Evolutionary conservation across 148 eudicot genomes (phyloP).

Genomic region (Tetragonia tetragonoides): DNA sequence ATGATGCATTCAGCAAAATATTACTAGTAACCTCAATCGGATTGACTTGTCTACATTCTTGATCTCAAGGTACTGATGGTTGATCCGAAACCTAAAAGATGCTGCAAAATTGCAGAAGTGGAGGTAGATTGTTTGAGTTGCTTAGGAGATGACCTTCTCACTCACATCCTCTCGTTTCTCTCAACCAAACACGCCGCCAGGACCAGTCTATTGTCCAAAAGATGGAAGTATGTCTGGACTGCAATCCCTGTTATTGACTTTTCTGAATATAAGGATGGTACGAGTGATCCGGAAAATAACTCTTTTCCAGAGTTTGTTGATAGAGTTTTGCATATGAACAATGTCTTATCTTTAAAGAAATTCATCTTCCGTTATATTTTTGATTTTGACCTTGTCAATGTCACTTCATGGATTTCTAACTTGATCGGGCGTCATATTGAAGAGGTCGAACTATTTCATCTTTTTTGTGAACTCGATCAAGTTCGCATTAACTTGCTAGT

Average conservation of each 20-base stretch:
- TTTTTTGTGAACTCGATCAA: too few species aligned
- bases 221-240: constrained; percentile 5
- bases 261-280: not conserved
- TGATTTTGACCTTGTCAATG: too few species aligned
- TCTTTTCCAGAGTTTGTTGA: not conserved
- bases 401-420: too few species aligned
- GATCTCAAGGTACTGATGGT: not conserved
- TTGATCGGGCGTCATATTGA: too few species aligned
- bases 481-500: too few species aligned
- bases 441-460: too few species aligned
- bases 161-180: constrained; percentile 3
- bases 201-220: not conserved
- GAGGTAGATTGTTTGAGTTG: not conserved
- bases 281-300: not conserved
- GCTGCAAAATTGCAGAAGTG: not conserved
- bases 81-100: not conserved
- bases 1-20: too few species aligned
- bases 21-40: too few species aligned
- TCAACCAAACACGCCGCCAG: not conserved
- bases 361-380: too few species aligned
- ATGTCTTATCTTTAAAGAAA: too few species aligned
- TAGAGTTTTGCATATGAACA: not conserved
- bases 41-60: too few species aligned
- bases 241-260: not conserved
- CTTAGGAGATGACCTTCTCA: not conserved